These are phyloP conservation scores for Boechera retrofracta DNA, from an alignment of 345 rosid genomes.

Conservation along the genomic window DNA sequence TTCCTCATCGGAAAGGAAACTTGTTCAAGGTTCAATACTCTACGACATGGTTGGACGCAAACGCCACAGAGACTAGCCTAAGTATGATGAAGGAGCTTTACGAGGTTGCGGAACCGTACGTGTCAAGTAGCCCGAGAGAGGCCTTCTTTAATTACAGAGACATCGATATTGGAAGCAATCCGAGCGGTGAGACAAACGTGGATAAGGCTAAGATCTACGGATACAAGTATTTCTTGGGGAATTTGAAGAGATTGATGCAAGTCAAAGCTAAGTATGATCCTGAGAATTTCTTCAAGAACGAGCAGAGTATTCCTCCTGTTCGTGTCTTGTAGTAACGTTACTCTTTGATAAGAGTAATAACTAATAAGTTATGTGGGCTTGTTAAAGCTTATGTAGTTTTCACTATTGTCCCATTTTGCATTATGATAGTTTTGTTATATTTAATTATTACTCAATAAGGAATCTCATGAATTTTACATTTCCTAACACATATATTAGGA, in stretches of 20 bases:
- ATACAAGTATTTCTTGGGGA: slow-evolving; percentile 40
- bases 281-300: slow-evolving; percentile 43
- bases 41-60: slow-evolving; percentile 41
- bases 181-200: slow-evolving; percentile 8
- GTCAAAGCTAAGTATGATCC: slow-evolving; percentile 48
- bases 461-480: not conserved
- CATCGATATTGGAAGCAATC: slow-evolving; percentile 38
- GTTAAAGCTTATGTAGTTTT: not conserved
- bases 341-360: not conserved
- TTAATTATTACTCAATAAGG: not conserved
- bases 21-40: slow-evolving; percentile 48
- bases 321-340: not conserved
- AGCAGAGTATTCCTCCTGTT: slow-evolving; percentile 45
- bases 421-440: not conserved
- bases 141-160: slow-evolving; percentile 46
- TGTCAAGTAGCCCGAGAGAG: slow-evolving; percentile 50
- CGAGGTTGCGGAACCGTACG: slow-evolving; percentile 48
- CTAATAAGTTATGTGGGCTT: not conserved
- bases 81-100: slow-evolving; percentile 47
- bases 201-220: slow-evolving; percentile 49
- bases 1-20: slow-evolving; percentile 58
- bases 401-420: not conserved
- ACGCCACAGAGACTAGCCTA: slow-evolving; percentile 22
- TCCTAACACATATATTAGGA: not conserved
- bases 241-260: slow-evolving; percentile 44